Conservation (phyloP, 139 green algal species). For the Parachlorella kessleri region DNA sequence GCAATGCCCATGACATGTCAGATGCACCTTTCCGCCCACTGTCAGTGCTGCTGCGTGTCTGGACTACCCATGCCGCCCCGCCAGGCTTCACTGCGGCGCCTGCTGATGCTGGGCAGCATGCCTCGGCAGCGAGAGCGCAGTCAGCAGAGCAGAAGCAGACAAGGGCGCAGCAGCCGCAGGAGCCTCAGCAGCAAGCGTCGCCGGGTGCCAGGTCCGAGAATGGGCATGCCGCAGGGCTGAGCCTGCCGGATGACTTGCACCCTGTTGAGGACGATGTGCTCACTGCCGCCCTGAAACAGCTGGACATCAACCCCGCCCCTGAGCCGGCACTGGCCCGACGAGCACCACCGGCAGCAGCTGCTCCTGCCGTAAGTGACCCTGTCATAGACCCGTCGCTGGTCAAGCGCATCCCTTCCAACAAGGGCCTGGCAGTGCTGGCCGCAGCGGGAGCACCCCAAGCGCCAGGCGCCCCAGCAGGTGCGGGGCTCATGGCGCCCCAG, state of each 20-base stretch:
- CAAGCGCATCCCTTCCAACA: background rate
- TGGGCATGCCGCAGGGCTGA: background rate
- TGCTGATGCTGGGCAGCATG: background rate
- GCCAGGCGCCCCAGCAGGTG: no score
- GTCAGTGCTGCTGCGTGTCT: conserved; percentile 50
- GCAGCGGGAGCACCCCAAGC: no score
- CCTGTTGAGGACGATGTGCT: conserved; percentile 13
- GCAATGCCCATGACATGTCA: conserved; percentile 18
- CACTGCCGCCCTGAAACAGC: background rate
- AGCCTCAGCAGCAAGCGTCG: background rate
- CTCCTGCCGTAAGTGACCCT: background rate
- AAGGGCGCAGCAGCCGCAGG: conserved; percentile 1
- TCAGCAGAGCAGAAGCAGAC: background rate
- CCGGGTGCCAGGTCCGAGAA: background rate
- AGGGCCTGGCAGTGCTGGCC: conserved; percentile 4
- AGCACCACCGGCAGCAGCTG: background rate
- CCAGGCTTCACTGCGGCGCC: conserved; percentile 24
- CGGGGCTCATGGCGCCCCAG: no score
- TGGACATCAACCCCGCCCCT: background rate
- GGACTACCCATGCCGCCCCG: conserved; percentile 38
- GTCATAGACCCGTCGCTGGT: conserved; percentile 15
- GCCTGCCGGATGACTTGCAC: background rate
- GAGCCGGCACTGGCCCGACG: background rate
- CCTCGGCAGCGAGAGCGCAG: background rate
- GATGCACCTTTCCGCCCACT: conserved; percentile 56